A percentile compares a stretch with the other conserved stretches of the same genome.
These are phyloP conservation scores for Candida nanaspora DNA, from an alignment of 805 yeast species.

Conservation along the genomic window DNA sequence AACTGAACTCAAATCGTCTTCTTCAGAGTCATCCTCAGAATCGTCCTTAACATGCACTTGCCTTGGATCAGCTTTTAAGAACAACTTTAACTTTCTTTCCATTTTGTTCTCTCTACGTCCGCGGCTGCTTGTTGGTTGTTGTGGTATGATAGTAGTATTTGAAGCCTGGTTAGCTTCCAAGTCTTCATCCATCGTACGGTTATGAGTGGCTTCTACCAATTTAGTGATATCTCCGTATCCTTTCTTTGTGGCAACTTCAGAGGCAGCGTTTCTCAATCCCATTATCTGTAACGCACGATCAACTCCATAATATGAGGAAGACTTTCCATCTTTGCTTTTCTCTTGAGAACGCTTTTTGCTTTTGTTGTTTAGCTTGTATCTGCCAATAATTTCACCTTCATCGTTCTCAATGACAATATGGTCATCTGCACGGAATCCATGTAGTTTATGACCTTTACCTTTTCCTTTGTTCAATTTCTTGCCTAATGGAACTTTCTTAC, in stretches of 20 bases:
- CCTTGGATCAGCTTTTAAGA: constrained; percentile 18
- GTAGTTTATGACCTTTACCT: constrained; percentile 25
- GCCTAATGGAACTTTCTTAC: constrained; percentile 9
- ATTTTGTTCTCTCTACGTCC: constrained; percentile 9
- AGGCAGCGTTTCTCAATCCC: constrained; percentile 14
- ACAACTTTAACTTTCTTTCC: constrained; percentile 18
- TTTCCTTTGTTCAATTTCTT: constrained; percentile 1
- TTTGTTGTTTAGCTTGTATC: constrained; percentile 62
- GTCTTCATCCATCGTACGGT: constrained; percentile 7
- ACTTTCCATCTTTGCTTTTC: background rate
- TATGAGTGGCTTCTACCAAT: background rate
- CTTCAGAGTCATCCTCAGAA: constrained; percentile 8
- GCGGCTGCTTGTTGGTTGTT: constrained; percentile 1
- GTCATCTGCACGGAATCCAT: constrained; percentile 77
- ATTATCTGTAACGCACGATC: constrained; percentile 18
- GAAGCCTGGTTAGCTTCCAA: constrained; percentile 13
- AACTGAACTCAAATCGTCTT: constrained; percentile 8
- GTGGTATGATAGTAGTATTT: constrained; percentile 16
- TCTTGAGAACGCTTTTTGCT: constrained; percentile 3
- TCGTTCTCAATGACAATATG: constrained; percentile 78
- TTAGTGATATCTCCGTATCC: background rate
- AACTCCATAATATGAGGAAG: constrained; percentile 3
- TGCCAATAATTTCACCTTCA: constrained; percentile 85
- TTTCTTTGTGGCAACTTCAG: background rate
- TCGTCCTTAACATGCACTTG: constrained; percentile 6